Conservation (phyloP, 108 stramenopile species). For the Fragilaria radians region DNA sequence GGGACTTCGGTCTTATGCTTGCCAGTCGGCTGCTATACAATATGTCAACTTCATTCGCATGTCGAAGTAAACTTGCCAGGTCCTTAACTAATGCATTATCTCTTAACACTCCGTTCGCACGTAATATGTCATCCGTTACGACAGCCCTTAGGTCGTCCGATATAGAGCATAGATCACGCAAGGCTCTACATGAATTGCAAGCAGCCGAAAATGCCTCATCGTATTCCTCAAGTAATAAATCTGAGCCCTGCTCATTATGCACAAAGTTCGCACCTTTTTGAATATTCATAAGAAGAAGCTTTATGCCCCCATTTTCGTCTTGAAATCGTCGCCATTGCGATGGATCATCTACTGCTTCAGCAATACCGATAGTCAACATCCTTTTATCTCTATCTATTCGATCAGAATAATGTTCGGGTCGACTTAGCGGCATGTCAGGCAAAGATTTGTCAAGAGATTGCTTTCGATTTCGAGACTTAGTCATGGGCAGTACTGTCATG, state of each 20-base stretch:
- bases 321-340: constrained; percentile 60
- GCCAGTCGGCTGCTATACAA: constrained; percentile 9
- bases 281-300: constrained; percentile 70
- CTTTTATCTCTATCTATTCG: constrained; percentile 67
- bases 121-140: constrained; percentile 68
- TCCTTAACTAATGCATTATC: constrained; percentile 25
- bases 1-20: neutral
- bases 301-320: constrained; percentile 56
- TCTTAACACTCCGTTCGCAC: constrained; percentile 42
- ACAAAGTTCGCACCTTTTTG: constrained; percentile 43
- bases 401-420: constrained; percentile 50
- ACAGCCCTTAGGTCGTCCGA: constrained; percentile 62
- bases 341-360: constrained; percentile 46
- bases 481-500: neutral
- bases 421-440: constrained; percentile 25
- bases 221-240: constrained; percentile 21
- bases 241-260: constrained; percentile 19
- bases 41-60: constrained; percentile 42
- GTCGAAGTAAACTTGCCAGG: constrained; percentile 49
- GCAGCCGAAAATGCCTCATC: constrained; percentile 63
- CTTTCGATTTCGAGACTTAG: neutral
- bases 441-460: neutral
- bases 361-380: constrained; percentile 53
- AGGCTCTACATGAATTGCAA: constrained; percentile 60
- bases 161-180: constrained; percentile 73